Evolutionary conservation across 306 rosid genomes (phyloP).

Genomic region (Astragalus glycyphyllos): DNA sequence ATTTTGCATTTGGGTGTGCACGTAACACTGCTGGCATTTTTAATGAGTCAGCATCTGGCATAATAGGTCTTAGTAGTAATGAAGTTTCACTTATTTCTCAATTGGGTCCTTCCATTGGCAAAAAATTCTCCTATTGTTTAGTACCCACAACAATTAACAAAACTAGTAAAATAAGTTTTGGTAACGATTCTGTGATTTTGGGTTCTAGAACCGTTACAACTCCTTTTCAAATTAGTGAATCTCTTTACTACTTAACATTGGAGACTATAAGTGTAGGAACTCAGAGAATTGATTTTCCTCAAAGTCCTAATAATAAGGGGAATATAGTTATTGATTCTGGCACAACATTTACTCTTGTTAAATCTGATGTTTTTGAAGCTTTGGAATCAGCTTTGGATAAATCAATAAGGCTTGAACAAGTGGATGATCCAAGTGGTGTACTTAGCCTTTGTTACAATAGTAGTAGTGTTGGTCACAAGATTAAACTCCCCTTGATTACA

Average conservation of each 20-base stretch:
- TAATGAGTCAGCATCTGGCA: constrained; percentile 47
- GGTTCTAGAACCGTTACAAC: constrained; percentile 44
- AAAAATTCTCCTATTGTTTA: constrained; percentile 63
- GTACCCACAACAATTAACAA: constrained; percentile 5
- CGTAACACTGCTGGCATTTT: constrained; percentile 53
- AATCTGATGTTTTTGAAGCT: background rate
- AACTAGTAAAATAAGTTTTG: constrained; percentile 60
- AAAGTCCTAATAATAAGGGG: constrained; percentile 26
- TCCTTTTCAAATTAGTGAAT: constrained; percentile 34
- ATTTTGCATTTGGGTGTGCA: constrained; percentile 56
- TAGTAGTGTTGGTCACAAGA: background rate
- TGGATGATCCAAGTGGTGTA: constrained; percentile 44
- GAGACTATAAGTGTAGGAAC: constrained; percentile 61
- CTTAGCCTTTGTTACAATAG: constrained; percentile 51
- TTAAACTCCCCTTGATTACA: constrained; percentile 46
- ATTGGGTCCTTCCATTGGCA: constrained; percentile 19
- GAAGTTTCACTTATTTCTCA: constrained; percentile 63
- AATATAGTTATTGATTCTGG: constrained; percentile 65
- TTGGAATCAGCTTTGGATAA: constrained; percentile 43
- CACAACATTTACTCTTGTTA: constrained; percentile 45
- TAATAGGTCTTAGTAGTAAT: constrained; percentile 66
- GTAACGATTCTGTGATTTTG: constrained; percentile 36
- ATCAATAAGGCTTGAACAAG: constrained; percentile 36
- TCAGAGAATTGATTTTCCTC: constrained; percentile 23
- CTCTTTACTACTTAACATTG: constrained; percentile 47